These are phyloP conservation scores for Aspergillus awamori DNA, from an alignment of 2,329 filamentous ascomycete species.

Conservation along the genomic window DNA sequence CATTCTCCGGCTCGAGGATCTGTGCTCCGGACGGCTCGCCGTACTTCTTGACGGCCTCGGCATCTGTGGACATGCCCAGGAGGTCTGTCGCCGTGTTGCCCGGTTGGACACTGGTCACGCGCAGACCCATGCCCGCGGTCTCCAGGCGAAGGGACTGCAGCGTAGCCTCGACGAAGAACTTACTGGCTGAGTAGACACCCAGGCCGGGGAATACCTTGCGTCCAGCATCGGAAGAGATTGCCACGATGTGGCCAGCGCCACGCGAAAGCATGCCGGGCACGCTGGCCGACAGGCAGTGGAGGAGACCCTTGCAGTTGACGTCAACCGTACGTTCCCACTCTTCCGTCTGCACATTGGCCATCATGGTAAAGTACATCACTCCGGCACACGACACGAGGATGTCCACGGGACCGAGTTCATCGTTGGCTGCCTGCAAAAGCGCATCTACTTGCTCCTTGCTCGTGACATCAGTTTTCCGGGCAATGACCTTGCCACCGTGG, in stretches of 20 bases:
- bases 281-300: constrained; percentile 70
- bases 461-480: constrained; percentile 73
- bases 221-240: constrained; percentile 80
- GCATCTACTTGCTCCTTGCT: constrained; percentile 66
- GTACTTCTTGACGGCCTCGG: constrained; percentile 76
- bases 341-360: constrained; percentile 72
- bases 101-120: constrained; percentile 75
- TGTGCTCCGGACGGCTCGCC: constrained; percentile 74
- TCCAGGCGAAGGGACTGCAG: constrained; percentile 75
- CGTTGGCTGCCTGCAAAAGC: constrained; percentile 61
- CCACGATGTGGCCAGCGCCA: constrained; percentile 72
- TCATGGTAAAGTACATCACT: constrained; percentile 89
- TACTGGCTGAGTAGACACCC: constrained; percentile 79
- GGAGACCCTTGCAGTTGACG: constrained; percentile 81
- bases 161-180: constrained; percentile 83
- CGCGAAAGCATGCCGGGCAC: constrained; percentile 73
- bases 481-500: constrained; percentile 66
- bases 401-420: constrained; percentile 71
- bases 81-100: constrained; percentile 76
- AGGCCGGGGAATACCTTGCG: constrained; percentile 80
- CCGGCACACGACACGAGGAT: constrained; percentile 80
- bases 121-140: constrained; percentile 71
- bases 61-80: constrained; percentile 72
- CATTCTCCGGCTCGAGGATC: constrained; percentile 73
- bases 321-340: constrained; percentile 83